These are phyloP conservation scores for Pichia terricola DNA, from an alignment of 1,139 yeast species.

Conservation along the genomic window DNA sequence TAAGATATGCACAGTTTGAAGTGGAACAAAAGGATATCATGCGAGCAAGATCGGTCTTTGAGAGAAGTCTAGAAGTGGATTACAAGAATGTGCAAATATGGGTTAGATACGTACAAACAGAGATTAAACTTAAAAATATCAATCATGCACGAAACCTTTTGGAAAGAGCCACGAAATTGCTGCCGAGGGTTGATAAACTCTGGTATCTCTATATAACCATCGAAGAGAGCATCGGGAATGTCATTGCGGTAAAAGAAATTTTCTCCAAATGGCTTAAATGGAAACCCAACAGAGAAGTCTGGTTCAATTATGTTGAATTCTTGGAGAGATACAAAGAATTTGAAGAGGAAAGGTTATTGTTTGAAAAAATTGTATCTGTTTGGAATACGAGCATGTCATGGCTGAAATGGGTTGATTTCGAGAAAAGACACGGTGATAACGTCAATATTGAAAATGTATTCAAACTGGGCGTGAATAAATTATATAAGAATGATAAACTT, in stretches of 20 bases:
- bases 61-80: slow-evolving; percentile 76
- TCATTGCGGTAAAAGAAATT: slow-evolving; percentile 50
- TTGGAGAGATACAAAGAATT: slow-evolving; percentile 59
- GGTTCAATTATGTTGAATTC: slow-evolving; percentile 68
- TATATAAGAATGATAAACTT: slow-evolving; percentile 25
- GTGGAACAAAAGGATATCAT: slow-evolving; percentile 65
- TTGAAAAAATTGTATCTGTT: slow-evolving; percentile 43
- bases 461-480: slow-evolving; percentile 54
- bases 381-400: slow-evolving; percentile 52
- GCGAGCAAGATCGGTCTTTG: slow-evolving; percentile 77
- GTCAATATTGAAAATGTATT: slow-evolving; percentile 52
- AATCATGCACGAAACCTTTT: slow-evolving; percentile 85
- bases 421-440: slow-evolving; percentile 41
- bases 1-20: slow-evolving; percentile 87
- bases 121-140: slow-evolving; percentile 59
- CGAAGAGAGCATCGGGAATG: slow-evolving; percentile 70
- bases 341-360: slow-evolving; percentile 50
- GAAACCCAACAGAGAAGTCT: slow-evolving; percentile 56
- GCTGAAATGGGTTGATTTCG: slow-evolving; percentile 56
- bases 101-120: slow-evolving; percentile 76
- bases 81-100: slow-evolving; percentile 71
- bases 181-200: slow-evolving; percentile 75
- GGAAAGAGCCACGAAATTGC: slow-evolving; percentile 62
- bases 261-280: slow-evolving; percentile 79
- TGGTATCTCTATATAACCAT: slow-evolving; percentile 80